Conservation (phyloP, 495 filamentous ascomycete genomes). For the Podospora pseudopauciseta region DNA sequence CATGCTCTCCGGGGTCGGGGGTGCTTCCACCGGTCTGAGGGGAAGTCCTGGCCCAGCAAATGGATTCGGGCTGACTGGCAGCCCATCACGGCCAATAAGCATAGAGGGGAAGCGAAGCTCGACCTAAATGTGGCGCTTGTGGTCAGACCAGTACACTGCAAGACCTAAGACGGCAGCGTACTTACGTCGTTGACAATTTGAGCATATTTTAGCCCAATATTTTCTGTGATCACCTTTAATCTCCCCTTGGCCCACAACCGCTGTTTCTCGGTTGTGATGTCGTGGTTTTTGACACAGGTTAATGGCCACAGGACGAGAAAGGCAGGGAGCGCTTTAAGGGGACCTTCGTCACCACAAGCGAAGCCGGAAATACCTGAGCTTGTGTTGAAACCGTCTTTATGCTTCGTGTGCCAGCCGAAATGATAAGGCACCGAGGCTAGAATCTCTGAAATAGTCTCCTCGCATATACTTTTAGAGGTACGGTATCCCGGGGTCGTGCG, state of each 20-base stretch:
- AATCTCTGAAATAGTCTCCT: constrained; percentile 44
- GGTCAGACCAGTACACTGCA: background rate
- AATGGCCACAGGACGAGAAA: constrained; percentile 40
- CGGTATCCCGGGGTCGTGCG: constrained; percentile 50
- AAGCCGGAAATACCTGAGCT: constrained; percentile 29
- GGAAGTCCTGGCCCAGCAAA: constrained; percentile 2
- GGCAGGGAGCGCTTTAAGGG: constrained; percentile 43
- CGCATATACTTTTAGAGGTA: constrained; percentile 37
- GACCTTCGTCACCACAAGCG: constrained; percentile 37
- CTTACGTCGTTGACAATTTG: constrained; percentile 38
- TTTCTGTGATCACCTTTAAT: constrained; percentile 39
- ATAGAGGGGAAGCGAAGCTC: constrained; percentile 49
- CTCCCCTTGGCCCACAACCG: constrained; percentile 42
- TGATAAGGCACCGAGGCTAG: constrained; percentile 52
- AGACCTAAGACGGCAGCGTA: background rate
- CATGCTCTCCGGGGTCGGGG: background rate
- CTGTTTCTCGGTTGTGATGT: constrained; percentile 46
- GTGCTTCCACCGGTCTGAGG: background rate
- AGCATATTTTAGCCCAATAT: constrained; percentile 46
- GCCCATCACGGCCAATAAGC: constrained; percentile 42
- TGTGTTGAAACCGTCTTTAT: constrained; percentile 19
- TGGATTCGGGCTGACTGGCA: constrained; percentile 18
- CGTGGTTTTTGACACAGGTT: constrained; percentile 37
- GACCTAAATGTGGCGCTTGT: constrained; percentile 21
- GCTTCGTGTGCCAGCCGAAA: constrained; percentile 46